Conservation (phyloP, 2,329 filamentous ascomycete species). For the Chaetomiaceae sp. region DNA sequence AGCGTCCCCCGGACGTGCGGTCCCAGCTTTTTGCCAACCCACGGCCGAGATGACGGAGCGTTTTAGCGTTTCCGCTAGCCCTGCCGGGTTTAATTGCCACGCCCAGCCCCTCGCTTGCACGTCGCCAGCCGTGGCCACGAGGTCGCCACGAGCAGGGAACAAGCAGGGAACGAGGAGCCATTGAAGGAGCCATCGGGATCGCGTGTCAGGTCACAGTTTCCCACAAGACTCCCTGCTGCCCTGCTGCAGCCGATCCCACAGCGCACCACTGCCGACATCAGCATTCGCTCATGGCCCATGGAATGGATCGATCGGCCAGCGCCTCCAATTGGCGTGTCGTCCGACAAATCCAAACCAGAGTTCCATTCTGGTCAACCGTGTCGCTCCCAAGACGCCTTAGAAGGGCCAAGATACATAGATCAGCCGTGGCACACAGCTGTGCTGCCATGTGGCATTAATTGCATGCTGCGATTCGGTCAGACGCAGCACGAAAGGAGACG, state of each 20-base stretch:
- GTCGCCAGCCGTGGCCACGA: slow-evolving; percentile 16
- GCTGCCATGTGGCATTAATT: slow-evolving; percentile 19
- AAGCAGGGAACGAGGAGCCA: background rate
- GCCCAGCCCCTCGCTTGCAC: background rate
- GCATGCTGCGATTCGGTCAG: slow-evolving; percentile 6
- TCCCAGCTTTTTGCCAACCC: background rate
- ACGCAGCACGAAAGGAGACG: slow-evolving; percentile 4
- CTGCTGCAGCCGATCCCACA: slow-evolving; percentile 3
- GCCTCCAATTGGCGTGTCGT: slow-evolving; percentile 6
- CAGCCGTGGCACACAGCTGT: background rate
- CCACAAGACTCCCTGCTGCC: background rate
- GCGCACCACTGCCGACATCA: slow-evolving; percentile 11
- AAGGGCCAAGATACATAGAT: no score
- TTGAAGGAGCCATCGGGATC: background rate
- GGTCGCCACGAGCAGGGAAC: slow-evolving; percentile 13
- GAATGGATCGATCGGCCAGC: background rate
- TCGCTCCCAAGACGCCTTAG: no score
- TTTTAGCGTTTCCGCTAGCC: slow-evolving; percentile 12
- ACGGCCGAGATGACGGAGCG: background rate
- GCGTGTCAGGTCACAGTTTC: slow-evolving; percentile 7
- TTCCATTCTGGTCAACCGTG: no score
- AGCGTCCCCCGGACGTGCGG: background rate
- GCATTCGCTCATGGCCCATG: slow-evolving; percentile 3
- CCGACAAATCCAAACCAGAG: background rate
- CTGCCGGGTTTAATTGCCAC: slow-evolving; percentile 14